Evolutionary conservation across 441 rosid genomes (phyloP).

Genomic region (Cnidoscolus chayamansa): DNA sequence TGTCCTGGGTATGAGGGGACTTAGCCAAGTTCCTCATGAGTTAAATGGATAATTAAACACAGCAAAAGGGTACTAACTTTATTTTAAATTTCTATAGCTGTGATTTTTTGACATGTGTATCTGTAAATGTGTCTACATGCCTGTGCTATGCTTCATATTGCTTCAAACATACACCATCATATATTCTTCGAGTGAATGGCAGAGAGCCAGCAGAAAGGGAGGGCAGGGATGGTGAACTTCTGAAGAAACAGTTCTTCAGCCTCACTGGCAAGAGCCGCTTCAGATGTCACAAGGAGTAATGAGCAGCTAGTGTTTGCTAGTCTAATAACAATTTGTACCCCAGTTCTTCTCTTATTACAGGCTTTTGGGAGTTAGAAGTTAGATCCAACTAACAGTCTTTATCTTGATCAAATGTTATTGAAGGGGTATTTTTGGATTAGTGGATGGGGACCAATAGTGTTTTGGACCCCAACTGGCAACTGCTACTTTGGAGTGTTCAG

Average conservation of each 20-base stretch:
- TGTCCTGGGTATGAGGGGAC: conserved; percentile 14
- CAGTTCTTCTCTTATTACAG: not conserved
- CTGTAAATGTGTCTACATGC: not conserved
- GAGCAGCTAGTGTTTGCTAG: conserved; percentile 1
- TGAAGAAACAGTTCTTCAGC: not conserved
- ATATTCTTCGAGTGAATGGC: not conserved
- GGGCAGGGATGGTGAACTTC: not conserved
- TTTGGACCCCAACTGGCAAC: not conserved
- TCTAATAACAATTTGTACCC: not conserved
- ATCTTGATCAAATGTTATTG: not conserved
- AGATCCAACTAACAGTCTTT: not conserved
- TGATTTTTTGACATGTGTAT: not conserved
- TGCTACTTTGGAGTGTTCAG: not conserved
- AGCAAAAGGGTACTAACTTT: not conserved
- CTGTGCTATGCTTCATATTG: not conserved
- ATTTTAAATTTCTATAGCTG: not conserved
- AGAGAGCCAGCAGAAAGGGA: not conserved
- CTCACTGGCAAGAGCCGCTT: not conserved
- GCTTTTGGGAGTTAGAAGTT: not conserved
- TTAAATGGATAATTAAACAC: conserved; percentile 7
- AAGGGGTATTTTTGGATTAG: not conserved
- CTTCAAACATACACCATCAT: not conserved
- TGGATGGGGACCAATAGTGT: not conserved
- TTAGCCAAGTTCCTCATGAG: not conserved
- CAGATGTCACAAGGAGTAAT: not conserved